Evolutionary conservation across 83 land plant species (phyloP), one percentile per base, ranked within the genome.

Genomic region (Picea abies): DNA sequence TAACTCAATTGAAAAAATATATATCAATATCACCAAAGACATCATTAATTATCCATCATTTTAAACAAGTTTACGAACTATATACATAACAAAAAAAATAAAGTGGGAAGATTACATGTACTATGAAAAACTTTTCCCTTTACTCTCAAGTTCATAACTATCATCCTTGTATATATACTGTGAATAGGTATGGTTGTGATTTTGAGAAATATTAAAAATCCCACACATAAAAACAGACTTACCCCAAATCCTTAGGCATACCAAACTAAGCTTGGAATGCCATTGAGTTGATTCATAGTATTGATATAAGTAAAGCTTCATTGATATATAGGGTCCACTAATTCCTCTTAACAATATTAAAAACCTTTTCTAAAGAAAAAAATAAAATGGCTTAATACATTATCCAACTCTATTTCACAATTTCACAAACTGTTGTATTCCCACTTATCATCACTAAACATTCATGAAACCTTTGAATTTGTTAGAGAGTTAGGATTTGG

Each of bases 401-500:
- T 63, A 91, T 91, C 95, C 94, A 93, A 84, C 94, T 93, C 82
- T 90, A 88, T 62, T 90, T 88, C 6, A 88, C 92, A 39, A 90
- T 82, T 41, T 88, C 86, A 5, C 88, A 86, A 65, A 90, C 88
- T 79, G 73, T 90, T 90, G 25, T 90, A 90, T 66, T 90, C 92
- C 26, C 88, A 85, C 17, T 86, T 87, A 76, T 90, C 85, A 77
- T 88, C 92, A 69, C 90, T 90, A 70, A 87, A 93, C 93, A 93
- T 89, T 20, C 93, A 88, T 32, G 95, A 90, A 52, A 94, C 95
- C 80, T 93, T 92, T 39, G 95, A 91, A 80, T 93, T 93, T 77
- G 95, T 92, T 15, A 92, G 95, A 2, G 95, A 93, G 67, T 93
- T 93, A 4, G 95, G 95, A 80, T 93, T 93, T 5, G 94, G 95